Evolutionary conservation across 192 early-diverging fungal genomes (phyloP).

Genomic region (Coemansia sp.): DNA sequence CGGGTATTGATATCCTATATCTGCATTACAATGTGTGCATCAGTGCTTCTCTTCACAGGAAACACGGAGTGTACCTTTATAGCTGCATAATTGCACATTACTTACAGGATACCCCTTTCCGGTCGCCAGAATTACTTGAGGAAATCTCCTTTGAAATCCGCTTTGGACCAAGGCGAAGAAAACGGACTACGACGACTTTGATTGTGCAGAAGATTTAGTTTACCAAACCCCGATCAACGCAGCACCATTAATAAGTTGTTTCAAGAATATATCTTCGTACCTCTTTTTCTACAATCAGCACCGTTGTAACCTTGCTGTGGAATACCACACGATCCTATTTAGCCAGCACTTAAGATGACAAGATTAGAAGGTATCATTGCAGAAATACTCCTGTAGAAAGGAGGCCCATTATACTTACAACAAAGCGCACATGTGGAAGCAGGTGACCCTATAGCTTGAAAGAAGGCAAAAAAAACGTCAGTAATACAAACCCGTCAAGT

Average conservation of each 20-base stretch:
- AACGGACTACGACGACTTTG: conserved; percentile 24
- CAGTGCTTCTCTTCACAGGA: background rate
- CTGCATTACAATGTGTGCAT: background rate
- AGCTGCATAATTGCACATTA: background rate
- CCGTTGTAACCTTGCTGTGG: background rate
- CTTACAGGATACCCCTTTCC: conserved; percentile 57
- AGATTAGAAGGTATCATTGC: background rate
- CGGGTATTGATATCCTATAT: conserved; percentile 55
- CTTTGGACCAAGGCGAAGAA: conserved; percentile 44
- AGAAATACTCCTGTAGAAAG: background rate
- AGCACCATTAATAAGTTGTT: background rate
- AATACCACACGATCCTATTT: conserved; percentile 26
- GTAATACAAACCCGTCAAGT: background rate
- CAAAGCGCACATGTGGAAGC: conserved; percentile 31
- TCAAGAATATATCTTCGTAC: conserved; percentile 9
- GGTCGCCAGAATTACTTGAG: conserved; percentile 29
- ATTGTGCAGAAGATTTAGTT: background rate
- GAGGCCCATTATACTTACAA: conserved; percentile 19
- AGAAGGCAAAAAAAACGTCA: background rate
- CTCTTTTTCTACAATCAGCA: conserved; percentile 50
- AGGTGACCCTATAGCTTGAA: conserved; percentile 22
- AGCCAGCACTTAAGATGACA: background rate
- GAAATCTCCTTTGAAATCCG: conserved; percentile 37
- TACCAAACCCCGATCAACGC: background rate
- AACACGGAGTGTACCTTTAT: too few relatives aligned